Conservation (phyloP, 495 filamentous ascomycete species). For the Penicillium cosmopolitanum region DNA sequence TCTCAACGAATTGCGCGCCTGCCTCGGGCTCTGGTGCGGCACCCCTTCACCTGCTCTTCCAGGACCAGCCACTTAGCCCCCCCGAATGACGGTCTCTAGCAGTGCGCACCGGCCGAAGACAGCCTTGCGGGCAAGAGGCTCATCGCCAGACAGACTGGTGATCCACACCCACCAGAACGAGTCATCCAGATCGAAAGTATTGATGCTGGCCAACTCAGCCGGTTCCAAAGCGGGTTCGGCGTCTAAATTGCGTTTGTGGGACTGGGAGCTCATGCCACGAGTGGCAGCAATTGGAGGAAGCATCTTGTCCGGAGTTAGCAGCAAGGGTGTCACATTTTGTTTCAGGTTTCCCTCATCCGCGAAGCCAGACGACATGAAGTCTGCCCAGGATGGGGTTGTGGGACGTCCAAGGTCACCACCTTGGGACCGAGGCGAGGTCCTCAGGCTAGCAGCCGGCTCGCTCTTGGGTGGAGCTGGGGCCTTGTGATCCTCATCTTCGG, state of each 20-base stretch:
- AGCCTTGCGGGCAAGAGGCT: constrained; percentile 80
- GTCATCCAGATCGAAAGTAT: constrained; percentile 84
- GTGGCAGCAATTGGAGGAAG: constrained; percentile 76
- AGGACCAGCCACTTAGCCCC: constrained; percentile 89
- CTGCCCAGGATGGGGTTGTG: constrained; percentile 96
- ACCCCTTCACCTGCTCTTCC: constrained; percentile 95
- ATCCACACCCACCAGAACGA: constrained; percentile 99
- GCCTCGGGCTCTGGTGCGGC: constrained; percentile 84
- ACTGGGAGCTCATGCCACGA: constrained; percentile 84
- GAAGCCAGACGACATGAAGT: constrained; percentile 94
- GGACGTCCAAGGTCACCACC: constrained; percentile 72
- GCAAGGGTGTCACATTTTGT: constrained; percentile 56
- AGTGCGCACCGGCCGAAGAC: constrained; percentile 94
- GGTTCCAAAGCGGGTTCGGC: constrained; percentile 73
- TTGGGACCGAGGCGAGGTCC: constrained; percentile 63
- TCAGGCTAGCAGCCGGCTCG: constrained; percentile 42
- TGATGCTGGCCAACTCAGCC: constrained; percentile 92
- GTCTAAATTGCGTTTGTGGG: constrained; percentile 72
- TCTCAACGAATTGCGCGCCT: constrained; percentile 88
- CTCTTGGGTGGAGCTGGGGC: constrained; percentile 35
- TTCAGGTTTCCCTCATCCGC: constrained; percentile 66
- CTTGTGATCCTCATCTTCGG: constrained; percentile 61
- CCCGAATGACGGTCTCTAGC: constrained; percentile 80
- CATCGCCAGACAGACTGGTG: constrained; percentile 89
- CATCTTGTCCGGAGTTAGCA: constrained; percentile 89